Conservation (phyloP, 2,329 filamentous ascomycete species). For the Colletotrichum sp. region DNA sequence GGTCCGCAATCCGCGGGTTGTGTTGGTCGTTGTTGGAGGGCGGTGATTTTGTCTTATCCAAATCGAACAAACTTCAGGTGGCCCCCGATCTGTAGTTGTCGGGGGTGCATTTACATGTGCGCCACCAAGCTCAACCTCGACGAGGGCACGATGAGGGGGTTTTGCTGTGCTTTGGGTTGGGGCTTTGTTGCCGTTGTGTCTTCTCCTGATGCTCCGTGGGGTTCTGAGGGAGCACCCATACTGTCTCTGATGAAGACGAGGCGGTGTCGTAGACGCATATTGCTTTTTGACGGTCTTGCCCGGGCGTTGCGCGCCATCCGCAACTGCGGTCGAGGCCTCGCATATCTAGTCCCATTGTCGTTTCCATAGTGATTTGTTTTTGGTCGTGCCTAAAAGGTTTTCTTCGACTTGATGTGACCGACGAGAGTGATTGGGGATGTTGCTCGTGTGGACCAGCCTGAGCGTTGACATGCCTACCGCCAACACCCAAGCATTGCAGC, state of each 20-base stretch:
- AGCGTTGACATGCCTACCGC: neutral
- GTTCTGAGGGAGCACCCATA: neutral
- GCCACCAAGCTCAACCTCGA: neutral
- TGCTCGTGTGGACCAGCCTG: neutral
- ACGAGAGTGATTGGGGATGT: neutral
- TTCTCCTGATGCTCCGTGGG: neutral
- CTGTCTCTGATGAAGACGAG: neutral
- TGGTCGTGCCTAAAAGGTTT: neutral
- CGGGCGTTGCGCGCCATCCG: neutral
- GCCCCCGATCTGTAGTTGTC: neutral
- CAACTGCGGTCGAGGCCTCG: neutral
- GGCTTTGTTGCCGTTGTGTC: neutral
- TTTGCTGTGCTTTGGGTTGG: neutral
- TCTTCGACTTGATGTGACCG: neutral
- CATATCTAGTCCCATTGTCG: neutral
- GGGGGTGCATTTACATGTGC: neutral
- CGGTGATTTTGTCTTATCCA: neutral
- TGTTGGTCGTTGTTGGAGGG: neutral
- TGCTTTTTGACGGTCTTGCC: neutral
- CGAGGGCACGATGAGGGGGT: neutral
- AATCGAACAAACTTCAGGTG: neutral
- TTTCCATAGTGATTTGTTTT: neutral
- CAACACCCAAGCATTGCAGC: neutral
- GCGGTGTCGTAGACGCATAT: neutral
- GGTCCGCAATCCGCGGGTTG: neutral